Conservation (phyloP, 1,139 yeast species). For the Taphrina wiesneri region DNA sequence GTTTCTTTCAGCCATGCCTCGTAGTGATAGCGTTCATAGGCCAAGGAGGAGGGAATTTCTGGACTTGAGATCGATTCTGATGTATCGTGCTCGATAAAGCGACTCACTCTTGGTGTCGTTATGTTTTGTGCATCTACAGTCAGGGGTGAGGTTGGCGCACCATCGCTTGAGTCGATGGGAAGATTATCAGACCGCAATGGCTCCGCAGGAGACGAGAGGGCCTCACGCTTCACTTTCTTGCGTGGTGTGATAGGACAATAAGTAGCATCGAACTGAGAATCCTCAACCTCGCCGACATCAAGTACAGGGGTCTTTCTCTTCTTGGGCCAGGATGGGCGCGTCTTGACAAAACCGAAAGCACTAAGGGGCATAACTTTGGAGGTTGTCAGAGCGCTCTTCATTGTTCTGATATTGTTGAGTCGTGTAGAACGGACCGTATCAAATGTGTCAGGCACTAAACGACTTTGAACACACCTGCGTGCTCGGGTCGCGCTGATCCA, state of each 20-base stretch:
- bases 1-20: neutral
- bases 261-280: neutral
- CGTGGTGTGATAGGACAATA: neutral
- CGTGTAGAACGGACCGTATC: neutral
- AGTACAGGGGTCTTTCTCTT: neutral
- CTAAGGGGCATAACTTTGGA: neutral
- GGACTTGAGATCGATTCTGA: neutral
- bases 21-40: neutral
- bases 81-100: neutral
- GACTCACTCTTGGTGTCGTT: neutral
- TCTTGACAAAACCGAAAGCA: neutral
- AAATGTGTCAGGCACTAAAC: neutral
- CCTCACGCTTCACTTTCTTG: neutral
- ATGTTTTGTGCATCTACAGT: neutral
- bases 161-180: neutral
- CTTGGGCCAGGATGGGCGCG: neutral
- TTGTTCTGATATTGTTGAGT: neutral
- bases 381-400: neutral
- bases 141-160: neutral
- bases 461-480: neutral
- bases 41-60: constrained; percentile 4
- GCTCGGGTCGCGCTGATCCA: constrained; percentile 2
- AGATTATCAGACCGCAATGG: neutral
- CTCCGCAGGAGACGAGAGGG: neutral
- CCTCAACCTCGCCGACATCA: neutral